These are phyloP conservation scores for Fibroporia radiculosa DNA, from an alignment of 768 basidiomycete genomes.

Conservation along the genomic window DNA sequence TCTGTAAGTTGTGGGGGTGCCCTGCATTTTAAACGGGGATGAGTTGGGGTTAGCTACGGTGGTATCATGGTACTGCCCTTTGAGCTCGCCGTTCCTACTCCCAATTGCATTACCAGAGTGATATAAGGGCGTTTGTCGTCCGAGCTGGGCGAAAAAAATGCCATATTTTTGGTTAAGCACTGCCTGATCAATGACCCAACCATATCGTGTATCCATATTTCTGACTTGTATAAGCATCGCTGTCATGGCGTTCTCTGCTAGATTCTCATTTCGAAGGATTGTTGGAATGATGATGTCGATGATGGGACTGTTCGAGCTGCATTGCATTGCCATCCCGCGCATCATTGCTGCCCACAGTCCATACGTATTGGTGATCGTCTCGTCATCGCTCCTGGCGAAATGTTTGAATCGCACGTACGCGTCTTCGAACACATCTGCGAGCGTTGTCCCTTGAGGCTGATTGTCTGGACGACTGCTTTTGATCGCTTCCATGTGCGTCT, in stretches of 20 bases:
- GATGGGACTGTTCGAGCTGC: slow-evolving; percentile 7
- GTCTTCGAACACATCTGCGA: slow-evolving; percentile 19
- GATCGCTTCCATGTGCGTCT: slow-evolving; percentile 9
- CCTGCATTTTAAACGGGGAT: not conserved
- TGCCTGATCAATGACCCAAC: slow-evolving; percentile 67
- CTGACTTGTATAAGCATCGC: slow-evolving; percentile 19
- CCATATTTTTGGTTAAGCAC: slow-evolving; percentile 43
- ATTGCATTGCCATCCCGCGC: slow-evolving; percentile 21
- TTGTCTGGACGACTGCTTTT: slow-evolving; percentile 18
- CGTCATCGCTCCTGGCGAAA: slow-evolving; percentile 17
- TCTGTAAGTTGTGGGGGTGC: no score
- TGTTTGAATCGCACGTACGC: slow-evolving; percentile 26
- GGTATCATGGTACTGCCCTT: not conserved
- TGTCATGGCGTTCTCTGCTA: slow-evolving; percentile 11
- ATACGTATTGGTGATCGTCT: slow-evolving; percentile 16
- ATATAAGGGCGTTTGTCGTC: slow-evolving; percentile 14
- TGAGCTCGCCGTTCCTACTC: not conserved
- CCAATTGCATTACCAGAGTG: slow-evolving; percentile 16
- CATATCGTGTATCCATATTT: slow-evolving; percentile 38
- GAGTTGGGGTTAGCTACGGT: not conserved
- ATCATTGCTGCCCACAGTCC: slow-evolving; percentile 23
- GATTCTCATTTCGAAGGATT: slow-evolving; percentile 27
- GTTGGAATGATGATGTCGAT: slow-evolving; percentile 24
- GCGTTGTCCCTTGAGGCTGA: slow-evolving; percentile 31
- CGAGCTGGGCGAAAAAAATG: slow-evolving; percentile 48